Evolutionary conservation across 2,329 filamentous ascomycete genomes (phyloP).

Genomic region (Ramichloridium luteum): DNA sequence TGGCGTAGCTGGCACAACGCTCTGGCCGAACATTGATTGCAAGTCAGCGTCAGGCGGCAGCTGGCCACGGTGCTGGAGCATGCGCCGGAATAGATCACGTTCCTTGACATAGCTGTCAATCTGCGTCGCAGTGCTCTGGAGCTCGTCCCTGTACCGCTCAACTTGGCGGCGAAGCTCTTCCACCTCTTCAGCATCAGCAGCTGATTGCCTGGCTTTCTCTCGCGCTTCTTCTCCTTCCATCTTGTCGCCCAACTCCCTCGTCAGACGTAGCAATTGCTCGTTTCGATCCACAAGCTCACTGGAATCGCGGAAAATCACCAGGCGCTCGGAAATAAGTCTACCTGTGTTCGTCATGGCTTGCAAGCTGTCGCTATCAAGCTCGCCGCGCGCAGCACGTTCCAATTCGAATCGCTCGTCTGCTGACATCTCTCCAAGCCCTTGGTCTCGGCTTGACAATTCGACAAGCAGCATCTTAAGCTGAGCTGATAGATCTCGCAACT

Average conservation of each 20-base stretch:
- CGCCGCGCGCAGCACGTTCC: constrained; percentile 63
- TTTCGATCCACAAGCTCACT: constrained; percentile 81
- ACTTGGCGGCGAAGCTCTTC: constrained; percentile 60
- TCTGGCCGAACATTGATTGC: constrained; percentile 58
- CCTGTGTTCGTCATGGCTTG: constrained; percentile 74
- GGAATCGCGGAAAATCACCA: constrained; percentile 83
- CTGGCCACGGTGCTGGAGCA: constrained; percentile 66
- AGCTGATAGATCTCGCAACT: constrained; percentile 76
- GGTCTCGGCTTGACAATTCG: constrained; percentile 71
- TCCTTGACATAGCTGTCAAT: constrained; percentile 91
- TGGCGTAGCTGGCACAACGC: constrained; percentile 41
- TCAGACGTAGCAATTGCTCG: constrained; percentile 66
- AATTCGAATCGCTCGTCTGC: constrained; percentile 63
- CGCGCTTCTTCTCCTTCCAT: constrained; percentile 86
- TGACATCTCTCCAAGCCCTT: constrained; percentile 59
- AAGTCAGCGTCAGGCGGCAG: constrained; percentile 48
- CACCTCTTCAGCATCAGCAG: constrained; percentile 51
- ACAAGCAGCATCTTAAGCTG: constrained; percentile 86
- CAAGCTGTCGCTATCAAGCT: constrained; percentile 57
- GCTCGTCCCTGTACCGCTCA: constrained; percentile 70
- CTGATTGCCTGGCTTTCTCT: constrained; percentile 41
- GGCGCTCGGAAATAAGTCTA: constrained; percentile 73
- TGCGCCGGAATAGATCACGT: constrained; percentile 92
- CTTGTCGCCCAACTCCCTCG: constrained; percentile 71
- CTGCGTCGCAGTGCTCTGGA: constrained; percentile 67